Percentiles rank a stretch among this genome's conserved stretches.
Conservation (phyloP, 2,329 filamentous ascomycete species). For the Scleromitrula shiraiana region DNA sequence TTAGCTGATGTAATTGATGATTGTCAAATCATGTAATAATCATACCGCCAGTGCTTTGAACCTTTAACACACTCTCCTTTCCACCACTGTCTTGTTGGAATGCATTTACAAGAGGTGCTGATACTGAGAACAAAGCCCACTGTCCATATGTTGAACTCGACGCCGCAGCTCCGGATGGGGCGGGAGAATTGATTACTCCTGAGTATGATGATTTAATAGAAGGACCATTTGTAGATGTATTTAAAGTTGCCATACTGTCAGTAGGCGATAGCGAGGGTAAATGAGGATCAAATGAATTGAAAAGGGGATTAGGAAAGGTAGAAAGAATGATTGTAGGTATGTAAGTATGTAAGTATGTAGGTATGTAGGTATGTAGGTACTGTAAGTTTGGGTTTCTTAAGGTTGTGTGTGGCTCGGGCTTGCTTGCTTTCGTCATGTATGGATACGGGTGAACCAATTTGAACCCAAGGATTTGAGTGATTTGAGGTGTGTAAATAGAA, state of each 20-base stretch:
- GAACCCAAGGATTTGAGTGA: too few species aligned
- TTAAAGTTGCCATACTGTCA: conserved; percentile 64
- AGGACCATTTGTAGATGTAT: conserved; percentile 69
- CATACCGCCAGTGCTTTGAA: conserved; percentile 79
- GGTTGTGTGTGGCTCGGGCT: conserved; percentile 3
- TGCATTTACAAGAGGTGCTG: conserved; percentile 83
- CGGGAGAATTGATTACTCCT: conserved; percentile 53
- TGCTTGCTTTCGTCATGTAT: conserved; percentile 7
- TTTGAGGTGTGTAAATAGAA: too few species aligned
- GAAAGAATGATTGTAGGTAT: not conserved
- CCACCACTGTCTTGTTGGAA: conserved; percentile 74
- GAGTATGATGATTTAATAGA: conserved; percentile 81
- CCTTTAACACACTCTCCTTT: conserved; percentile 93
- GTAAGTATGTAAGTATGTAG: too few species aligned
- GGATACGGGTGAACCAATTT: too few species aligned
- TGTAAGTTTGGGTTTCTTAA: not conserved
- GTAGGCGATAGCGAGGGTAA: not conserved
- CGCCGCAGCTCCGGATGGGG: conserved; percentile 46
- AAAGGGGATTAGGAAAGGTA: not conserved
- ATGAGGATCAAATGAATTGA: not conserved
- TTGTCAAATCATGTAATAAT: not conserved
- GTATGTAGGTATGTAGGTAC: not conserved
- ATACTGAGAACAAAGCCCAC: conserved; percentile 92
- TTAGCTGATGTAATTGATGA: conserved; percentile 2
- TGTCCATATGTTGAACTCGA: conserved; percentile 76